Evolutionary conservation across 208 protist genomes (phyloP).

Genomic region (Crithidia sp.): DNA sequence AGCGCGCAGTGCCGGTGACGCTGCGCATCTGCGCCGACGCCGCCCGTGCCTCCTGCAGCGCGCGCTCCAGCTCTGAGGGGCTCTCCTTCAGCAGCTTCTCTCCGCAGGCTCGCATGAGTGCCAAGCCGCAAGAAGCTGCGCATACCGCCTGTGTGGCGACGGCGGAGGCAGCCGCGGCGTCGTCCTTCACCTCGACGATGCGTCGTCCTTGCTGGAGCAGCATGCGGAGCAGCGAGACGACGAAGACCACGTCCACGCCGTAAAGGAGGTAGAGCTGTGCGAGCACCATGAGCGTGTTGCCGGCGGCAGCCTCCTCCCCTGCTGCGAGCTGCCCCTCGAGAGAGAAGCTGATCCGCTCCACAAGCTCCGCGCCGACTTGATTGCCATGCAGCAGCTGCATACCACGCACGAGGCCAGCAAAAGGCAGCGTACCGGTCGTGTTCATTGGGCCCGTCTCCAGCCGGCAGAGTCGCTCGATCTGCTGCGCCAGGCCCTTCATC

Average conservation of each 20-base stretch:
- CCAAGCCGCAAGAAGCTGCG: constrained; percentile 62
- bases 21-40: constrained; percentile 30
- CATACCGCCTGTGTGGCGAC: constrained; percentile 34
- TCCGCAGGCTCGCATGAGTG: constrained; percentile 75
- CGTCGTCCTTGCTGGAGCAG: constrained; percentile 38
- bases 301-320: constrained; percentile 54
- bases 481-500: constrained; percentile 49
- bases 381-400: constrained; percentile 78
- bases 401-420: constrained; percentile 77
- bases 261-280: constrained; percentile 77
- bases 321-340: constrained; percentile 53
- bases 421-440: constrained; percentile 61
- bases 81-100: constrained; percentile 85
- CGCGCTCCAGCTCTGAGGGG: constrained; percentile 59
- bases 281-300: constrained; percentile 70
- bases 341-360: constrained; percentile 56
- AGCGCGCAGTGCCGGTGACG: constrained; percentile 44
- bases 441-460: constrained; percentile 63
- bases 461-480: constrained; percentile 65
- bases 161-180: neutral
- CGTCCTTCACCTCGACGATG: constrained; percentile 6
- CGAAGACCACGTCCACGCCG: constrained; percentile 65
- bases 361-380: constrained; percentile 67
- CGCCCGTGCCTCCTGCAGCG: constrained; percentile 48
- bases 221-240: constrained; percentile 57